A percentile compares a stretch with the other conserved stretches of the same genome.
Evolutionary conservation across 306 rosid species (phyloP).

Genomic region (Boehmeria nivea): DNA sequence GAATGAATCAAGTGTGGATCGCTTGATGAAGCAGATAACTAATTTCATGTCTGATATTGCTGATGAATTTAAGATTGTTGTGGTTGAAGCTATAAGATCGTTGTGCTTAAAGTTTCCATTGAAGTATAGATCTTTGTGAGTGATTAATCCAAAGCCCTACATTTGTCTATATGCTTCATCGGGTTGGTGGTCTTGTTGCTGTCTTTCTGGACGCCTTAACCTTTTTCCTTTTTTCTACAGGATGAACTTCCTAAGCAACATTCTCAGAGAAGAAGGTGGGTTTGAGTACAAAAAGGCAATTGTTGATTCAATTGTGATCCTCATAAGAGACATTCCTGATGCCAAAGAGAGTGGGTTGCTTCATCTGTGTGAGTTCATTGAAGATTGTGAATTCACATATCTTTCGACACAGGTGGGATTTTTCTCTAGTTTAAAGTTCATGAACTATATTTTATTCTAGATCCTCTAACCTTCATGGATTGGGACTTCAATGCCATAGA

Average conservation of each 20-base stretch:
- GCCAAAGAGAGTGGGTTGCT: conserved; percentile 96
- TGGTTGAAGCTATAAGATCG: conserved; percentile 95
- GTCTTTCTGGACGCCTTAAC: not conserved
- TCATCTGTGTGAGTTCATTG: conserved; percentile 98
- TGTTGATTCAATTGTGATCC: conserved; percentile 93
- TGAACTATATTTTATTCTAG: conserved; percentile 9
- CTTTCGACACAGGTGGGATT: conserved; percentile 86
- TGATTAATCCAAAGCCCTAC: conserved; percentile 22
- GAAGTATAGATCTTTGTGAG: conserved; percentile 93
- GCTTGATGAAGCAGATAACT: conserved; percentile 96
- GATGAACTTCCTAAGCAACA: conserved; percentile 97
- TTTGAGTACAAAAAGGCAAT: conserved; percentile 98
- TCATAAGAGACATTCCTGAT: conserved; percentile 91
- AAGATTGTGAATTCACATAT: conserved; percentile 97
- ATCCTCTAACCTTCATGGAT: conserved; percentile 8
- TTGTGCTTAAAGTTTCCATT: conserved; percentile 90
- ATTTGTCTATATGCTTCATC: conserved; percentile 8
- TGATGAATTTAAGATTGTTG: conserved; percentile 96
- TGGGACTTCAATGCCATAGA: conserved; percentile 36
- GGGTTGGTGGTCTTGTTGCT: conserved; percentile 5
- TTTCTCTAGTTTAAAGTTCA: conserved; percentile 17
- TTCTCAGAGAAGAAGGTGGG: conserved; percentile 99
- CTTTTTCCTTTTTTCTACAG: conserved; percentile 38
- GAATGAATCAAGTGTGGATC: conserved; percentile 96
- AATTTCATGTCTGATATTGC: conserved; percentile 98